Conservation (phyloP, 805 yeast species). For the Priceomyces carsonii region DNA sequence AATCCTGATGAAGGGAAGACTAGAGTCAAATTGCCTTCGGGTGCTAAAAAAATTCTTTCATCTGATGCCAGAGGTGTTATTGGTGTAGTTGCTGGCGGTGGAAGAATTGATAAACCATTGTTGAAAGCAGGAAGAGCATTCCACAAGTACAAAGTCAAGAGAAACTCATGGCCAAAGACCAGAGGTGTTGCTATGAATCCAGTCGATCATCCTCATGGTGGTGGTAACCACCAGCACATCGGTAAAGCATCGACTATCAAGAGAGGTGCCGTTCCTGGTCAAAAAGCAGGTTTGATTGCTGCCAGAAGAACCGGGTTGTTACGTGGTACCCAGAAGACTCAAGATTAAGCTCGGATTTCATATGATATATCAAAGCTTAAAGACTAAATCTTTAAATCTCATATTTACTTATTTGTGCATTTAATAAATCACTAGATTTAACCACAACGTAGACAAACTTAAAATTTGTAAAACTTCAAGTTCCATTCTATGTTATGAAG, state of each 20-base stretch:
- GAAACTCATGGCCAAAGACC: conserved; percentile 99
- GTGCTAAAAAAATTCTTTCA: conserved; percentile 95
- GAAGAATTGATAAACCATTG: conserved; percentile 99
- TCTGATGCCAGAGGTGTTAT: conserved; percentile 99
- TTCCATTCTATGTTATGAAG: too few species aligned
- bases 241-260: conserved; percentile 99
- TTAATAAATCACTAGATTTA: conserved; percentile 8
- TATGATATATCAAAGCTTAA: too few species aligned
- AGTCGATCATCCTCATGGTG: conserved; percentile 99
- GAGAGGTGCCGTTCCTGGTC: conserved; percentile 99
- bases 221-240: conserved; percentile 94
- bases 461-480: too few species aligned
- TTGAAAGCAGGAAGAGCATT: conserved; percentile 99
- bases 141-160: conserved; percentile 99
- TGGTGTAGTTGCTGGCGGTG: conserved; percentile 99
- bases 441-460: too few species aligned
- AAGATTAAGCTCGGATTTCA: conserved; percentile 26
- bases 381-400: conserved; percentile 6
- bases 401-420: conserved; percentile 16
- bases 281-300: conserved; percentile 99
- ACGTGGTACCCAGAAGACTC: conserved; percentile 97
- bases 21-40: conserved; percentile 98
- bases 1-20: conserved; percentile 99
- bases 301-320: conserved; percentile 99
- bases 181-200: conserved; percentile 99